phyloP scores from a whole-genome alignment of 306 rosid genomes.

The Acacia confusa region DNA sequence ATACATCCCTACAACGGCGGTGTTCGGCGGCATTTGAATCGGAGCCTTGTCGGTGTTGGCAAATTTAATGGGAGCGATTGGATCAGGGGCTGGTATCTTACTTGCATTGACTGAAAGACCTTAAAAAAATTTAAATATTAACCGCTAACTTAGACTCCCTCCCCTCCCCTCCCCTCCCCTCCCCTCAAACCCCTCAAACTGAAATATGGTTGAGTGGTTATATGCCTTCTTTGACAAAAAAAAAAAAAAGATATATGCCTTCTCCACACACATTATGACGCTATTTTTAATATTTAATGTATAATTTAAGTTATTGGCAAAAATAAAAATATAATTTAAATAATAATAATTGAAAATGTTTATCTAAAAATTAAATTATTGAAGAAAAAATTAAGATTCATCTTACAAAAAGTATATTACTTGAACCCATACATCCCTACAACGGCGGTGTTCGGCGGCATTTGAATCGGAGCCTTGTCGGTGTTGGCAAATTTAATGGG shows the following conservation, averaged over 20 bases:
- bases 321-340: too few species aligned
- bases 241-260: too few species aligned
- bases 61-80: slow-evolving; percentile 74
- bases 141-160: too few species aligned
- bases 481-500: slow-evolving; percentile 80
- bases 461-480: slow-evolving; percentile 73
- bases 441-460: slow-evolving; percentile 71
- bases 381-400: too few species aligned
- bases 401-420: too few species aligned
- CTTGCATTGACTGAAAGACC: slow-evolving; percentile 78
- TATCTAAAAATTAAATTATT: too few species aligned
- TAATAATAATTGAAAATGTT: background rate
- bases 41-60: slow-evolving; percentile 78
- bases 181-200: too few species aligned
- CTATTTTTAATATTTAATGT: background rate
- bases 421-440: slow-evolving; percentile 68
- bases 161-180: too few species aligned
- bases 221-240: too few species aligned
- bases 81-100: slow-evolving; percentile 66
- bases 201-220: too few species aligned
- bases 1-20: slow-evolving; percentile 72
- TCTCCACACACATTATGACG: background rate
- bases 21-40: slow-evolving; percentile 72
- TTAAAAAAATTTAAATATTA: too few species aligned
- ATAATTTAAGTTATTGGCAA: too few species aligned